Conservation (phyloP, 495 filamentous ascomycete species). For the Trichoderma reesei region DNA sequence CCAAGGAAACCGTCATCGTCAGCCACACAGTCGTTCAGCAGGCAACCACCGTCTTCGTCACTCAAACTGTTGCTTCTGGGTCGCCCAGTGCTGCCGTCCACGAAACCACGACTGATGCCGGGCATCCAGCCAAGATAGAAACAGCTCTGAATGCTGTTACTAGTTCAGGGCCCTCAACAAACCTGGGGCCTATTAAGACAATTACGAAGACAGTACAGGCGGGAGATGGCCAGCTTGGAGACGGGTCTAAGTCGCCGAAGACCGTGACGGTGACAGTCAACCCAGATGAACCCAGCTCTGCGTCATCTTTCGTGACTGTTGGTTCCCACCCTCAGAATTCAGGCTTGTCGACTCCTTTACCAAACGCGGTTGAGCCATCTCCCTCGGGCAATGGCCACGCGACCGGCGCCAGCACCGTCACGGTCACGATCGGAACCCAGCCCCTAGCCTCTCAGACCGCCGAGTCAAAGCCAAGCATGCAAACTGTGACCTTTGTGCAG, state of each 20-base stretch:
- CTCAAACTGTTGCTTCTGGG: neutral
- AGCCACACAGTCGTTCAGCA: neutral
- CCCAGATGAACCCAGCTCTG: neutral
- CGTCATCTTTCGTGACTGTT: neutral
- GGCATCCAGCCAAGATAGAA: neutral
- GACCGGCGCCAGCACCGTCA: neutral
- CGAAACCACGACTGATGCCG: neutral
- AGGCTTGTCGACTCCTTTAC: neutral
- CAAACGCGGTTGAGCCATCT: neutral
- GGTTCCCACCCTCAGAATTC: neutral
- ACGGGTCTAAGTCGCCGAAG: neutral
- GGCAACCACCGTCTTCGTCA: slow-evolving; percentile 2
- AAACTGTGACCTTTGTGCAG: neutral
- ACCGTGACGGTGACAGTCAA: slow-evolving; percentile 6
- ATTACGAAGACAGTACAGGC: neutral
- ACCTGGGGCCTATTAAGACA: neutral
- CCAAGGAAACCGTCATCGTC: neutral
- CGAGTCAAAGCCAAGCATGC: neutral
- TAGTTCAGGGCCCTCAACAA: neutral
- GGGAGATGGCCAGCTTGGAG: neutral
- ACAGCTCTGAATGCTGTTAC: neutral
- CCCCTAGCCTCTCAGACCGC: neutral
- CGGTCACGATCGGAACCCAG: neutral
- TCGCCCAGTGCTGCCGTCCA: neutral
- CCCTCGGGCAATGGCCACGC: neutral